phyloP scores from a whole-genome alignment of 2,329 filamentous ascomycete genomes.

The Fusarium sp. region DNA sequence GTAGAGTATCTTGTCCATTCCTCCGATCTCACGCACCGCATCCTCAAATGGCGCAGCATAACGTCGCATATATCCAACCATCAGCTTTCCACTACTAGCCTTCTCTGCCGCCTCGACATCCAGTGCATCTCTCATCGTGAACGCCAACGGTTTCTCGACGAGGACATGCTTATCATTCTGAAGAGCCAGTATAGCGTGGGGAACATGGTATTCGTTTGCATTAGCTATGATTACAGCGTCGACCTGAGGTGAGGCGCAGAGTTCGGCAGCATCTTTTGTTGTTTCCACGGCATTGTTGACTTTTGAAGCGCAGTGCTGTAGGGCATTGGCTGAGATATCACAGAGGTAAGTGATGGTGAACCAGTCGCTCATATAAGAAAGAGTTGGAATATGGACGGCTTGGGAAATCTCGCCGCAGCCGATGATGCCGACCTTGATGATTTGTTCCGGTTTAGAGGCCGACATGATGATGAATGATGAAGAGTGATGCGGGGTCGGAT shows the following conservation, averaged over 20 bases:
- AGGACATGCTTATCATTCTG: conserved; percentile 66
- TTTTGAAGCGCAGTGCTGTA: conserved; percentile 43
- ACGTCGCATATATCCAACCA: conserved; percentile 71
- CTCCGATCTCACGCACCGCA: conserved; percentile 64
- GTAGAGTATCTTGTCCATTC: conserved; percentile 64
- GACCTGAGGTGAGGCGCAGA: conserved; percentile 56
- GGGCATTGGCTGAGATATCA: conserved; percentile 57
- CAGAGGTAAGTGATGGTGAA: conserved; percentile 63
- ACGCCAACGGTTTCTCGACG: conserved; percentile 68
- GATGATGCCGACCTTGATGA: conserved; percentile 2
- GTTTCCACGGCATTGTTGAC: conserved; percentile 39
- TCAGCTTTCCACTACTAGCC: conserved; percentile 56
- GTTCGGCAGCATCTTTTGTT: conserved; percentile 53
- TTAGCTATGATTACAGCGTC: conserved; percentile 66
- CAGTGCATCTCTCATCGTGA: conserved; percentile 59
- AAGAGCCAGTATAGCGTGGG: conserved; percentile 63
- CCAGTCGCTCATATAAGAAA: conserved; percentile 56
- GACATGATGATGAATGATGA: not conserved
- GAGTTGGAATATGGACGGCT: conserved; percentile 63
- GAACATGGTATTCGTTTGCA: conserved; percentile 65
- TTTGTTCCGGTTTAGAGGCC: not conserved
- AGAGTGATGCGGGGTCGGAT: not conserved
- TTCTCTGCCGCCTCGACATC: conserved; percentile 62
- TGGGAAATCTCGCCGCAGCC: conserved; percentile 48
- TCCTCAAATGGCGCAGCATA: conserved; percentile 67